Evolutionary conservation across 805 yeast genomes (phyloP).

Genomic region (Spencermartinsiella europaea): DNA sequence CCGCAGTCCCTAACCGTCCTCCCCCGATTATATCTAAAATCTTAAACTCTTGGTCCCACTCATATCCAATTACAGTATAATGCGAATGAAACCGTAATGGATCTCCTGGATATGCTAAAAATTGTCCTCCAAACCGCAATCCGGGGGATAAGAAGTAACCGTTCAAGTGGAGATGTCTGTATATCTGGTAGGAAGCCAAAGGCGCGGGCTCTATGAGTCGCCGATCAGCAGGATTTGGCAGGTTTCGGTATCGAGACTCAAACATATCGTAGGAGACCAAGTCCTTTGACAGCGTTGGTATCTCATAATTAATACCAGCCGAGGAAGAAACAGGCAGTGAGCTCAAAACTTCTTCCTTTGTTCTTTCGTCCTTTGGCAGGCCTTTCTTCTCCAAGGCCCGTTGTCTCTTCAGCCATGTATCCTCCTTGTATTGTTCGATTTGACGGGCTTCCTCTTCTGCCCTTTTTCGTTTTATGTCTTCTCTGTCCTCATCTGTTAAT

Average conservation of each 20-base stretch:
- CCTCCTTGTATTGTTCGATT: slow-evolving; percentile 15
- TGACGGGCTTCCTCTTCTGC: slow-evolving; percentile 18
- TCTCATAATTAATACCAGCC: slow-evolving; percentile 11
- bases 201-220: not conserved
- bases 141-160: slow-evolving; percentile 75
- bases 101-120: slow-evolving; percentile 91
- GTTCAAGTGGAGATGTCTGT: slow-evolving; percentile 36
- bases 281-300: slow-evolving; percentile 6
- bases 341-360: slow-evolving; percentile 8
- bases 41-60: slow-evolving; percentile 48
- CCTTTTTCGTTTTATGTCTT: slow-evolving; percentile 14
- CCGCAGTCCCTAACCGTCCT: slow-evolving; percentile 91
- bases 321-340: slow-evolving; percentile 8
- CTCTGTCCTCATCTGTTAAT: slow-evolving; percentile 17
- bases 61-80: slow-evolving; percentile 53
- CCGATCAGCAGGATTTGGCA: not conserved
- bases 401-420: slow-evolving; percentile 17
- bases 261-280: slow-evolving; percentile 16
- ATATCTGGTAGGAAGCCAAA: slow-evolving; percentile 33
- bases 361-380: slow-evolving; percentile 6
- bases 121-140: slow-evolving; percentile 82
- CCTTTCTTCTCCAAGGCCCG: slow-evolving; percentile 18
- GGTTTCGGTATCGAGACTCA: slow-evolving; percentile 1
- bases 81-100: slow-evolving; percentile 89
- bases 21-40: slow-evolving; percentile 63